Conservation (phyloP, 2,329 filamentous ascomycete species). For the Sclerotinia glacialis region DNA sequence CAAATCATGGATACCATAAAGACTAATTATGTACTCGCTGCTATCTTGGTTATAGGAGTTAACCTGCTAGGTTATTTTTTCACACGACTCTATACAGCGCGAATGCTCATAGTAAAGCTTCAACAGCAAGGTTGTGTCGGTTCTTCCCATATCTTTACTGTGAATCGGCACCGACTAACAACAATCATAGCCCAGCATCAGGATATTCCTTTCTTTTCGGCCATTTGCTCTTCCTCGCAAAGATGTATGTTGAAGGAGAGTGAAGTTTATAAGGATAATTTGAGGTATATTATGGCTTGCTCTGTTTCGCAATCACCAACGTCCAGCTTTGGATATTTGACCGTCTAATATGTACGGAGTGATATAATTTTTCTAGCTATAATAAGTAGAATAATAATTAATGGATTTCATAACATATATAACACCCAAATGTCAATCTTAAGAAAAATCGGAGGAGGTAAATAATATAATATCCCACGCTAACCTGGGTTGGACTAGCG, state of each 20-base stretch:
- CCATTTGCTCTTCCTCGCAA: neutral
- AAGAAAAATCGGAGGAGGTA: neutral
- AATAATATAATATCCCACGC: neutral
- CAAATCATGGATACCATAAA: neutral
- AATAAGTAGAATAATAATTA: neutral
- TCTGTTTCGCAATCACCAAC: no score
- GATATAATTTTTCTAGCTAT: neutral
- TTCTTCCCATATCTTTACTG: neutral
- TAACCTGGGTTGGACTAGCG: neutral
- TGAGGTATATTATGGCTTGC: no score
- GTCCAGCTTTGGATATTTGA: no score
- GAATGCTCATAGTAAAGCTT: constrained; percentile 5
- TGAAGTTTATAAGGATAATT: no score
- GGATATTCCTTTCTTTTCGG: neutral
- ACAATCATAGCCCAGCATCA: neutral
- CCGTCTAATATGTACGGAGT: neutral
- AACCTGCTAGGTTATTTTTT: neutral
- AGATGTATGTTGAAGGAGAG: no score
- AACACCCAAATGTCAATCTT: no score
- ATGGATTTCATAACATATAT: neutral
- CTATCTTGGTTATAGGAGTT: neutral
- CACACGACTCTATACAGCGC: constrained; percentile 1
- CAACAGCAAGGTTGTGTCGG: neutral
- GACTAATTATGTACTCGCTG: neutral
- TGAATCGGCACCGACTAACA: neutral